Base-by-base conservation (phyloP, 129 eudicot species). In the carrot (Daucus carota) region DNA sequence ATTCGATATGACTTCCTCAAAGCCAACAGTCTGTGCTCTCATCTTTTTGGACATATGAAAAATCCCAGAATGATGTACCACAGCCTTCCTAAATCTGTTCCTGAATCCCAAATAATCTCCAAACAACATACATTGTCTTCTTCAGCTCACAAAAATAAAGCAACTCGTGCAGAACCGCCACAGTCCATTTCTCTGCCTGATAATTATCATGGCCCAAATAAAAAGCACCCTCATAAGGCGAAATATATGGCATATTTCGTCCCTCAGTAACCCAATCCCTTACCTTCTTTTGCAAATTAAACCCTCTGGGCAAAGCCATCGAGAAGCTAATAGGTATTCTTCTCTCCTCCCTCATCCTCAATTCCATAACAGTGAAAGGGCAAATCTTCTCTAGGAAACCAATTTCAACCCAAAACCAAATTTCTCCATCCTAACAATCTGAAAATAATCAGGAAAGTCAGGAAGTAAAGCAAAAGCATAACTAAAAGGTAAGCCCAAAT, bases 211-310 rank as follows among this genome's bases (percentile, higher is more conserved):
- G 93, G 0, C 90, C 75, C 84, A 94, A 74, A 81, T 89, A 92
- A 78, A 85, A 94, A 24, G 96, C 98, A 79, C 89, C 87, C 86
- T 91, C 98, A 70, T 94, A 93, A 13, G 98, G 98, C 18, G 98
- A 91, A 77, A 93, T 88, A 79, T 88, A 93, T 1, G 97, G 93
- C 86, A 91, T 81, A 73, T 72, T 84, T 79, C 89, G 93, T 96
- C 93, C 91, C 75, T 89, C 93, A 17, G 82, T 84, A 42, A 82
- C 81, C 96, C 97, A 93, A 8, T 87, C 81, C 77, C 72, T 74
- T 57, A 93, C 91, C 84, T 80, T 90, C 83, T 87, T 93, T 84
- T 88, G 84, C 69, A 90, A 84, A 87, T 93, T 96, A 84, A 85
- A 90, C 81, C 98, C 98, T 65, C 78, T 86, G 0, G 97, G 90